Evolutionary conservation across 768 basidiomycete species (phyloP).

Genomic region (Cystobasidium ongulense): DNA sequence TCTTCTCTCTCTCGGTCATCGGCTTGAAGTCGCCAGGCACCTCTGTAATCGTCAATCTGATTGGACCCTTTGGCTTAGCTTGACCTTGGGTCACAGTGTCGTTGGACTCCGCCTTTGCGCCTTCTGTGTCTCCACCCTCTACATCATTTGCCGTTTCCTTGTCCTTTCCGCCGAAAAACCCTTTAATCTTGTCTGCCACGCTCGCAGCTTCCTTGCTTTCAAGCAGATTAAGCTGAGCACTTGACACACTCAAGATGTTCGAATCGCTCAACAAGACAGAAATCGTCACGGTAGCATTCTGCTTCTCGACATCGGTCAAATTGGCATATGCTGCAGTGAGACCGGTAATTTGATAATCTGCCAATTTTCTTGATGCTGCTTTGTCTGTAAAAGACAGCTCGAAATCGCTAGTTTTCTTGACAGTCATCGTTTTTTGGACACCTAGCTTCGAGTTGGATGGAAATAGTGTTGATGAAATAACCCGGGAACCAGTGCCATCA

Average conservation of each 20-base stretch:
- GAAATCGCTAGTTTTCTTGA: slow-evolving; percentile 79
- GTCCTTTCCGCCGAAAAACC: slow-evolving; percentile 55
- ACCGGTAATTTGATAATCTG: slow-evolving; percentile 59
- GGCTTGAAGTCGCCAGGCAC: slow-evolving; percentile 10
- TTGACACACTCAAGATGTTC: slow-evolving; percentile 70
- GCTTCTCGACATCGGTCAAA: slow-evolving; percentile 69
- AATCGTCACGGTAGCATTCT: slow-evolving; percentile 77
- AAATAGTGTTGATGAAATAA: slow-evolving; percentile 69
- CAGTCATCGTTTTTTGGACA: slow-evolving; percentile 73
- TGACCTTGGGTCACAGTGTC: slow-evolving; percentile 43
- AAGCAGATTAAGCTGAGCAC: slow-evolving; percentile 63
- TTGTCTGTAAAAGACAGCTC: slow-evolving; percentile 67
- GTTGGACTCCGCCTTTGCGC: slow-evolving; percentile 34
- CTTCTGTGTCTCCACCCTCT: slow-evolving; percentile 33
- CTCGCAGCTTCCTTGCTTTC: slow-evolving; percentile 50
- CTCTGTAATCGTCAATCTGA: slow-evolving; percentile 9
- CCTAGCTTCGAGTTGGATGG: slow-evolving; percentile 66
- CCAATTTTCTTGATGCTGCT: neutral
- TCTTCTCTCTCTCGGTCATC: slow-evolving; percentile 70
- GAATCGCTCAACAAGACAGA: slow-evolving; percentile 75
- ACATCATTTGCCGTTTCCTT: slow-evolving; percentile 38
- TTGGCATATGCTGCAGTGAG: slow-evolving; percentile 70
- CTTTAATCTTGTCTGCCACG: slow-evolving; percentile 65
- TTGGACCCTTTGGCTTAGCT: slow-evolving; percentile 45
- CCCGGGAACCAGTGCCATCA: slow-evolving; percentile 51